These are phyloP conservation scores for Entomophthora muscae DNA, from an alignment of 371 early-diverging fungal species.

Conservation along the genomic window DNA sequence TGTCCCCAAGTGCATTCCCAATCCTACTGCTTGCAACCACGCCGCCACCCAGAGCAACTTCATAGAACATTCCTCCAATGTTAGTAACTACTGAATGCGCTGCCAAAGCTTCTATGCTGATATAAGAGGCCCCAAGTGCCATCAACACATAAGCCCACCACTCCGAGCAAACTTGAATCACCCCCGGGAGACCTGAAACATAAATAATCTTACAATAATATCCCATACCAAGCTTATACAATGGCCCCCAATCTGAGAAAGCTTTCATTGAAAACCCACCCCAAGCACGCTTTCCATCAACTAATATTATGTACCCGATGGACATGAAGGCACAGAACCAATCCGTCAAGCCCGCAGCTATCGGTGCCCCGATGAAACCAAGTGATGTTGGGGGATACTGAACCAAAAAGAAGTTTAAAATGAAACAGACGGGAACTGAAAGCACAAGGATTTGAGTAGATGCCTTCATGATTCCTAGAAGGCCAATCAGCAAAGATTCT, in stretches of 20 bases:
- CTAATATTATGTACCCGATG: slow-evolving; percentile 36
- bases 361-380: slow-evolving; percentile 71
- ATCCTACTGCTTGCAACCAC: slow-evolving; percentile 60
- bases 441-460: slow-evolving; percentile 47
- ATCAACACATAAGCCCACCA: slow-evolving; percentile 59
- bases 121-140: slow-evolving; percentile 54
- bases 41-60: slow-evolving; percentile 41
- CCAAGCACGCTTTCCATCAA: slow-evolving; percentile 56
- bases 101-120: slow-evolving; percentile 61
- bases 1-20: slow-evolving; percentile 53
- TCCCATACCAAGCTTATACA: slow-evolving; percentile 50
- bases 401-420: slow-evolving; percentile 53
- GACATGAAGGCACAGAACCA: slow-evolving; percentile 41
- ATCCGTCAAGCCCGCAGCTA: slow-evolving; percentile 60
- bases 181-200: slow-evolving; percentile 30
- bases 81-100: slow-evolving; percentile 70
- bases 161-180: slow-evolving; percentile 50
- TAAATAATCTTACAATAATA: slow-evolving; percentile 25
- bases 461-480: slow-evolving; percentile 56
- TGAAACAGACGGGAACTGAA: slow-evolving; percentile 50
- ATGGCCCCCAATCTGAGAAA: slow-evolving; percentile 37
- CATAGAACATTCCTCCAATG: slow-evolving; percentile 46
- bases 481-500: slow-evolving; percentile 8
- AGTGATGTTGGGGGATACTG: slow-evolving; percentile 42
- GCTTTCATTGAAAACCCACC: slow-evolving; percentile 67